These are phyloP conservation scores for Phialophora tarda DNA, from an alignment of 2,329 filamentous ascomycete species.

Conservation along the genomic window DNA sequence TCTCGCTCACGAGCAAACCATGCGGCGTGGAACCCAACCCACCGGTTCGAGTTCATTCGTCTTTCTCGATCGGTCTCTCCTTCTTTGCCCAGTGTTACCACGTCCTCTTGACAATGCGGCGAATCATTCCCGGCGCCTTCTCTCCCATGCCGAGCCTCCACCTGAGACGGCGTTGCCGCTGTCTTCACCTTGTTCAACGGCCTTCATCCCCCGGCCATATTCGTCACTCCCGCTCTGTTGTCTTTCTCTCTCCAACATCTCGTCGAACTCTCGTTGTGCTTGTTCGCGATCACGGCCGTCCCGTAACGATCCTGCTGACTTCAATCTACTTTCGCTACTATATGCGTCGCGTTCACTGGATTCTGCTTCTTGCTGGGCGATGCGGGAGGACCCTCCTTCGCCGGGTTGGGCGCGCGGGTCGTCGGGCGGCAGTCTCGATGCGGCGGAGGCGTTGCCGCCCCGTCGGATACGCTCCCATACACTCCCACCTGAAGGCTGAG, in stretches of 20 bases:
- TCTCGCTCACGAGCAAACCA: not conserved
- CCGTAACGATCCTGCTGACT: not conserved
- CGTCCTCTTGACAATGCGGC: not conserved
- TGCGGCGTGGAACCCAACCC: not conserved
- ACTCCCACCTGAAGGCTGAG: constrained; percentile 18
- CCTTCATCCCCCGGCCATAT: constrained; percentile 31
- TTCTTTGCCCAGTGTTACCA: not conserved
- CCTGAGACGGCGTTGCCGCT: not conserved
- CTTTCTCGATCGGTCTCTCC: not conserved
- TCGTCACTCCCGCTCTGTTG: constrained; percentile 36
- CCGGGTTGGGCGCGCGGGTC: not conserved
- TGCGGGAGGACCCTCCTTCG: not conserved
- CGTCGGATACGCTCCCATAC: constrained; percentile 36
- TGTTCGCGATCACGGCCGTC: constrained; percentile 44
- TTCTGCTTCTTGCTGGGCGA: constrained; percentile 1
- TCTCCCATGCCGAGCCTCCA: constrained; percentile 30
- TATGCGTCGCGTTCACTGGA: not conserved
- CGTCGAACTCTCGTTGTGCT: constrained; percentile 52
- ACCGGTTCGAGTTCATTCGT: not conserved
- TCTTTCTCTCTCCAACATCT: constrained; percentile 50
- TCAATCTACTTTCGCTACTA: not conserved
- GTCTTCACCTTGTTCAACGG: constrained; percentile 28
- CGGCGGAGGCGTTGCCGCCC: constrained; percentile 8
- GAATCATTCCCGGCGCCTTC: constrained; percentile 9
- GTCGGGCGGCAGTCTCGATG: not conserved